A percentile compares a stretch with the other conserved stretches of the same genome.
Evolutionary conservation across 1,284 basidiomycete species (phyloP).

Genomic region (Apiotrichum porosum): DNA sequence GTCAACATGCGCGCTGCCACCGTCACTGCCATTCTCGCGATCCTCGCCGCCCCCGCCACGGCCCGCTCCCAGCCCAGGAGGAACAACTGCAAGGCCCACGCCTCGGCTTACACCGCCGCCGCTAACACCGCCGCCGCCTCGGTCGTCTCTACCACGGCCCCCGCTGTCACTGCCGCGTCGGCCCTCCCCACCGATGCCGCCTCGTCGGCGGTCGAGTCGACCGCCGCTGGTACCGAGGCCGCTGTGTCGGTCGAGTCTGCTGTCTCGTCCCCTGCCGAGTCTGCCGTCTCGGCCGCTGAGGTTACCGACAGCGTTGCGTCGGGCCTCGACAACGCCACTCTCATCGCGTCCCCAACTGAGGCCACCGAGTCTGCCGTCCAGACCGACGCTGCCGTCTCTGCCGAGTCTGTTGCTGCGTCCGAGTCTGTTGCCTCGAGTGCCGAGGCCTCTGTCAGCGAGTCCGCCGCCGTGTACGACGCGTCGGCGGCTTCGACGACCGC

Average conservation of each 20-base stretch:
- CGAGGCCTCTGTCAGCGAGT: conserved; percentile 18
- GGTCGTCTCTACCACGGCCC: not conserved
- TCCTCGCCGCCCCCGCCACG: conserved; percentile 3
- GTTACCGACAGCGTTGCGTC: too few relatives aligned
- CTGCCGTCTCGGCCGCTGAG: too few relatives aligned
- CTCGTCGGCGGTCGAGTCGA: not conserved
- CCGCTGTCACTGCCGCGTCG: not conserved
- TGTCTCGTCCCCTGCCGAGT: too few relatives aligned
- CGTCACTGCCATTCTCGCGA: conserved; percentile 6
- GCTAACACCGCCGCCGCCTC: not conserved
- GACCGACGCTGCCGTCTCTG: not conserved
- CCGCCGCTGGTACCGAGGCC: not conserved
- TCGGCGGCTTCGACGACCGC: conserved; percentile 1
- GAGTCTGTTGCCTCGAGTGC: conserved; percentile 18
- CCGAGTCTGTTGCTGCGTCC: conserved; percentile 3
- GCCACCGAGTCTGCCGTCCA: not conserved
- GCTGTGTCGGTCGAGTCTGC: too few relatives aligned
- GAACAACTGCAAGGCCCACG: not conserved
- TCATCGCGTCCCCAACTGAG: not conserved
- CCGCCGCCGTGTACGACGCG: conserved; percentile 15
- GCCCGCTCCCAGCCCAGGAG: not conserved
- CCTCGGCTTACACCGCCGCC: not conserved
- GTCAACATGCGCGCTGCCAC: conserved; percentile 12
- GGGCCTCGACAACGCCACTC: not conserved
- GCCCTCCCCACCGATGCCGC: not conserved